Base-by-base conservation (phyloP, 257 asterid genomes). In the Jacaranda copaia region DNA sequence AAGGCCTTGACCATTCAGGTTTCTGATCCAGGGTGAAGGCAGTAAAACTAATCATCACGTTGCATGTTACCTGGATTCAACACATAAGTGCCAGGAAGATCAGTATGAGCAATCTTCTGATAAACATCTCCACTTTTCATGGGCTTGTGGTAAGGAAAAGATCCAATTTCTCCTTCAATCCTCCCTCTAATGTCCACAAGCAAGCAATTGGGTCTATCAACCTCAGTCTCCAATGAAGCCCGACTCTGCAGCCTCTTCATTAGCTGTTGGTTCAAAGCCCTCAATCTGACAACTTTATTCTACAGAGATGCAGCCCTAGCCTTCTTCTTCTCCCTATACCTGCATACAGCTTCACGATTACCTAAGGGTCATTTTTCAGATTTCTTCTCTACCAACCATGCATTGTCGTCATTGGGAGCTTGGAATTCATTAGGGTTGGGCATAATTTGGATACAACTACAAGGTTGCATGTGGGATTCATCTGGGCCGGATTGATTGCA, bases 81-180 rank as follows among this genome's bases (percentile, higher is more conserved):
- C 85, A 88, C 85, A 77, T 88, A 90, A 11, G 94, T 85, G 7
- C 91, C 91, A 0, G 89, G 87, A 82, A 77, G 19, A 59, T 78
- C 92, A 72, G 92, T 73, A 62, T 88, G 85, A 15, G 64, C 71
- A 19, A 80, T 62, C 77, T 75, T 82, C 61, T 78, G 90, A 79
- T 87, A 86, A 18, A 68, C 80, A 76, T 86, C 87, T 38, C 82
- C 91, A 76, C 56, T 69, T 86, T 81, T 90, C 68, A 46, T 61
- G 1, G 97, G 94, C 83, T 93, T 93, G 85, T 91, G 99, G 80
- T 93, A 95, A 9, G 99, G 99, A 57, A 93, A 95, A 53, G 97
- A 90, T 32, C 99, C 99, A 78, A 95, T 91, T 82, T 95, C 99
- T 15, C 99, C 98, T 83, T 95, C 99, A 15, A 95, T 90, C 83